Base-by-base conservation (phyloP, 2,329 filamentous ascomycete species). In the Colletotrichum spaethianum region DNA sequence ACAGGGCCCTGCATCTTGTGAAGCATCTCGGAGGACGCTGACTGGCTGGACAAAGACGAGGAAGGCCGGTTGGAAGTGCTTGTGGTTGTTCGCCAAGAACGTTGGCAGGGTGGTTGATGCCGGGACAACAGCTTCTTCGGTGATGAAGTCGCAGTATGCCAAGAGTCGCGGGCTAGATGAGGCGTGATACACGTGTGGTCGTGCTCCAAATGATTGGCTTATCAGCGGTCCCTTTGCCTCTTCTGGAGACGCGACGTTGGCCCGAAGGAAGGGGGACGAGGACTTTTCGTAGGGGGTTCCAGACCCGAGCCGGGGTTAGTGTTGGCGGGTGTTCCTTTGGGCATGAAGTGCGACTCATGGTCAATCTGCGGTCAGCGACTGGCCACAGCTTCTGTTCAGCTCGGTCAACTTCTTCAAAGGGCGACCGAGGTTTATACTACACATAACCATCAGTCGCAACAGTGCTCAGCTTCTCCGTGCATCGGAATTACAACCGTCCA, bases 191-290 rank as follows among this genome's bases (percentile, higher is more conserved):
- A 73, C 70, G 67, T 73, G 67, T 63, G 61, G 56, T 61, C 26
- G 53, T 52, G n/a, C 28, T 72, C 31, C 31, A n/a, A 36, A 40
- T 67, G 70, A 73, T 73, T 73, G 70, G 70, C 67, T 73, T 62
- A 73, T 73, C 70, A 73, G 52, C 67, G 61, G 67, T 31, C 23
- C 26, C 50, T 71, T 67, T 71, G 38, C 67, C 61, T 57, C 38
- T 64, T 72, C 40, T n/a, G 52, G 60, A 64, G 65, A 56, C 33
- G 31, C 36, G 18, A 52, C 8, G 44, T 46, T 53, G 42, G 23
- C 60, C 31, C 16, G 52, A 50, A 23, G 31, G 50, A 48, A 1
- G 6, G 23, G 14, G 44, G 53, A 26, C 60, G 67, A 20, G 42
- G 9, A n/a, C 20, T 20, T 44, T n/a, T 44, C 1, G 20, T 36